Conservation (phyloP, 2,329 filamentous ascomycete species). For the Scedosporium dehoogii region DNA sequence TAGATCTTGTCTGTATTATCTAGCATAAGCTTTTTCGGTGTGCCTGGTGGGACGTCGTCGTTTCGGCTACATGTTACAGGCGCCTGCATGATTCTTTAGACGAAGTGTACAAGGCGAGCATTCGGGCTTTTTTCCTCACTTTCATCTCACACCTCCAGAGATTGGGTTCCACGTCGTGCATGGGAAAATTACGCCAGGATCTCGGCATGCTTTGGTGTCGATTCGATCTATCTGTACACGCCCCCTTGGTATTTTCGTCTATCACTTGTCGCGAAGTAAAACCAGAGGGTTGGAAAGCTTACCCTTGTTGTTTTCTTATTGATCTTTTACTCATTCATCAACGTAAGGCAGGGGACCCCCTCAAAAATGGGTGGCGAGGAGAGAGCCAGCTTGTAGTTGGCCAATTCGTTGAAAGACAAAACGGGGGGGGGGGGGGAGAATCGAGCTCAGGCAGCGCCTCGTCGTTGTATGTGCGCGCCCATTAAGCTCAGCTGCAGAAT, state of each 20-base stretch:
- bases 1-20: background rate
- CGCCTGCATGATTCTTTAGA: background rate
- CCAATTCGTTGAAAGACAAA: background rate
- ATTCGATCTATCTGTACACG: background rate
- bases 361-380: too few relatives aligned
- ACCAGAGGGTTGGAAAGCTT: background rate
- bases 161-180: background rate
- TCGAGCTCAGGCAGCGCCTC: background rate
- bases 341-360: too few relatives aligned
- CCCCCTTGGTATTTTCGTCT: background rate
- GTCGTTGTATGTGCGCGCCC: background rate
- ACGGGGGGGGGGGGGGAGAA: background rate
- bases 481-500: background rate
- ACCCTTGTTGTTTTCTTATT: background rate
- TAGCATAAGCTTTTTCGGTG: background rate
- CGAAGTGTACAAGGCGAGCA: background rate
- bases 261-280: background rate
- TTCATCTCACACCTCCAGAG: background rate
- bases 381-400: background rate
- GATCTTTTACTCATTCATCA: too few relatives aligned
- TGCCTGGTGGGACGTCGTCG: background rate
- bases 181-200: background rate
- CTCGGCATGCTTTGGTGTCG: background rate
- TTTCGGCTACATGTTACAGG: background rate
- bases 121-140: background rate